phyloP scores from a whole-genome alignment of 495 filamentous ascomycete genomes.

The Penicillium parvum region DNA sequence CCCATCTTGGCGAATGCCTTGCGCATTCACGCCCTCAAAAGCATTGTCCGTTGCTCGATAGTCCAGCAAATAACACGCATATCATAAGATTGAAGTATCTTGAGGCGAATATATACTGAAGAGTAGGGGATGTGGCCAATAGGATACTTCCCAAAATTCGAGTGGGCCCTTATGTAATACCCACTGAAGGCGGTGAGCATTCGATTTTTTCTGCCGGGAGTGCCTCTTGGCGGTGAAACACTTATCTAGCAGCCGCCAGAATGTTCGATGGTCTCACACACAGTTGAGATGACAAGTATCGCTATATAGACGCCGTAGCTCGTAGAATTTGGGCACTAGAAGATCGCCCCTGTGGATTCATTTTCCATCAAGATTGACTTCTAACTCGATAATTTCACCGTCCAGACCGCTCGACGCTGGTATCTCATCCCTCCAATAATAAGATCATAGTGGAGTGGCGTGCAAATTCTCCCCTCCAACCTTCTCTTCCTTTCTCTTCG shows the following conservation, averaged over 20 bases:
- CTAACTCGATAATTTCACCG: no score
- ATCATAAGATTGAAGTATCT: no score
- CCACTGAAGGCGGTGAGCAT: slow-evolving; percentile 16
- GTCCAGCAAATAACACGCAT: no score
- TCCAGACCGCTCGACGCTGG: slow-evolving; percentile 17
- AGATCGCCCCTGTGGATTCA: no score
- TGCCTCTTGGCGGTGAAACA: slow-evolving; percentile 26
- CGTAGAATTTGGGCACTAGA: background rate
- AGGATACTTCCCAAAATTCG: no score
- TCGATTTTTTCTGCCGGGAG: slow-evolving; percentile 24
- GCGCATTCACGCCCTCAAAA: no score
- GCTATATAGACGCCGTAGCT: slow-evolving; percentile 18
- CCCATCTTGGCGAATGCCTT: background rate
- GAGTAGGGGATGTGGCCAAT: no score
- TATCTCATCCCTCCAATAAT: slow-evolving; percentile 25
- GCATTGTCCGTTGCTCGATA: no score
- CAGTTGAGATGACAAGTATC: slow-evolving; percentile 7
- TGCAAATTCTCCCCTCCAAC: slow-evolving; percentile 44
- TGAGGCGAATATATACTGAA: no score
- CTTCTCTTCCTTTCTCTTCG: slow-evolving; percentile 24
- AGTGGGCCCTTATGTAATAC: slow-evolving; percentile 10
- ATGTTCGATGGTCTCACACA: slow-evolving; percentile 33
- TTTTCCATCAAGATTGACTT: no score
- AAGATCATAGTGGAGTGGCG: slow-evolving; percentile 35
- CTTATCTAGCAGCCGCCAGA: slow-evolving; percentile 37